Base-by-base conservation (phyloP, 192 early-diverging fungal species). In the Coemansia sp. region DNA sequence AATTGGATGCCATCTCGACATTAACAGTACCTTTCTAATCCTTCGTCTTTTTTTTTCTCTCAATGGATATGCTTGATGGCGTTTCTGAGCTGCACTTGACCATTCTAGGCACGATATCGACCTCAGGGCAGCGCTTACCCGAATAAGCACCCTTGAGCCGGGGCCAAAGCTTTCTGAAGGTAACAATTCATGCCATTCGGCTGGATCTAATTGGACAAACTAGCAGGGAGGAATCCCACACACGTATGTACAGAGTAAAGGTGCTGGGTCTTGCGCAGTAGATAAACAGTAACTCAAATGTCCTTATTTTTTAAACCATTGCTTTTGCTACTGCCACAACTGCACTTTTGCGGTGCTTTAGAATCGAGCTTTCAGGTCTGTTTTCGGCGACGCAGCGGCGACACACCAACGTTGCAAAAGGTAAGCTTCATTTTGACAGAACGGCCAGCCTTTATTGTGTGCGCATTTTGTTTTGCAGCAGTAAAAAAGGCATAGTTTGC, bases 71-170 rank as follows among this genome's bases (percentile, higher is more conserved):
- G 9, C 39, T 41, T 41, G 5, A 8, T 8, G 17, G 17, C 8
- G 12, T 12, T 12, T 48, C 14, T 48, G 5, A 5, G 22, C 12
- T 48, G 45, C 45, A 48, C 45, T 28, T 12, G 45, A 48, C 17
- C 45, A 12, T 48, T 48, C 12, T 65, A 57, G 37, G 4, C 67
- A 76, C 36, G 79, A 76, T 15, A 28, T 82, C 38, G 75, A 70
- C n/a, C 68, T 82, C 22, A 58, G 79, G n/a, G 75, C 67, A 0
- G 75, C 79, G 14, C 61, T 82, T 52, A 76, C 74, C 51, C 60
- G 75, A 43, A 39, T 76, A 28, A 71, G 60, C 58, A 74, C 68
- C 22, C 75, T 82, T 8, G 79, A 76, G 12, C 66, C 70, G 14
- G 38, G 57, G 12, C 54, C 66, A 5, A 62, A 67, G 33, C 54